A percentile compares a stretch with the other conserved stretches of the same genome.
Conservation (phyloP, 805 yeast genomes). For the Lachancea mirantina region DNA sequence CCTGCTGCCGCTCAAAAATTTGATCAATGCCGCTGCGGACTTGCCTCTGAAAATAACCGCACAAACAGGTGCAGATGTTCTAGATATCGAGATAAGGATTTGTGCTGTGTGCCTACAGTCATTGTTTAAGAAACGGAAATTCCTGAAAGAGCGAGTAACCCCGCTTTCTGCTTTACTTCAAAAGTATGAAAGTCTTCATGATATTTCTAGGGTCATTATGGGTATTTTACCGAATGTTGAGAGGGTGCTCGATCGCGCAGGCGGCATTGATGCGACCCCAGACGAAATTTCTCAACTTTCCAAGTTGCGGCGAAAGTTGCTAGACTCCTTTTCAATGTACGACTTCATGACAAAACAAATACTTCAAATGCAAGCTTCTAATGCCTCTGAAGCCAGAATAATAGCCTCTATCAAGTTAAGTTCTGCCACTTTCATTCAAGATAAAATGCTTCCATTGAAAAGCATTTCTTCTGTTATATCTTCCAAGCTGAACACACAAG, state of each 20-base stretch:
- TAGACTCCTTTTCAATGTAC: constrained; percentile 44
- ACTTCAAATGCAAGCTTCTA: constrained; percentile 28
- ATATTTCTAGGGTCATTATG: constrained; percentile 34
- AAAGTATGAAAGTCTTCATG: constrained; percentile 37
- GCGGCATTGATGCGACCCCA: constrained; percentile 17
- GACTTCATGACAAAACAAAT: constrained; percentile 44
- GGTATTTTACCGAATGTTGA: constrained; percentile 40
- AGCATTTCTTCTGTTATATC: constrained; percentile 44
- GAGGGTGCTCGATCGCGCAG: constrained; percentile 20
- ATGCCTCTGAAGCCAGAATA: constrained; percentile 39
- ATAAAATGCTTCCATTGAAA: constrained; percentile 57
- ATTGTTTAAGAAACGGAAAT: constrained; percentile 51
- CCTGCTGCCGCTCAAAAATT: constrained; percentile 46
- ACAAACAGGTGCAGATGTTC: constrained; percentile 13
- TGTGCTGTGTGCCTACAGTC: constrained; percentile 64
- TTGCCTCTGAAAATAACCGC: constrained; percentile 16
- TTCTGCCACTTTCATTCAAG: constrained; percentile 56
- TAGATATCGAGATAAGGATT: constrained; percentile 41
- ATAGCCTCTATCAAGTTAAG: constrained; percentile 51
- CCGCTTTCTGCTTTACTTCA: constrained; percentile 34
- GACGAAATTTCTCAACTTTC: constrained; percentile 33
- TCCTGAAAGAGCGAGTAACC: constrained; percentile 33
- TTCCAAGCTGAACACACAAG: constrained; percentile 11
- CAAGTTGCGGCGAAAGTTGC: constrained; percentile 37
- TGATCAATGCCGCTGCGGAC: constrained; percentile 22